These are phyloP conservation scores for Debaryomyces coudertii DNA, from an alignment of 1,139 yeast genomes.

Conservation along the genomic window DNA sequence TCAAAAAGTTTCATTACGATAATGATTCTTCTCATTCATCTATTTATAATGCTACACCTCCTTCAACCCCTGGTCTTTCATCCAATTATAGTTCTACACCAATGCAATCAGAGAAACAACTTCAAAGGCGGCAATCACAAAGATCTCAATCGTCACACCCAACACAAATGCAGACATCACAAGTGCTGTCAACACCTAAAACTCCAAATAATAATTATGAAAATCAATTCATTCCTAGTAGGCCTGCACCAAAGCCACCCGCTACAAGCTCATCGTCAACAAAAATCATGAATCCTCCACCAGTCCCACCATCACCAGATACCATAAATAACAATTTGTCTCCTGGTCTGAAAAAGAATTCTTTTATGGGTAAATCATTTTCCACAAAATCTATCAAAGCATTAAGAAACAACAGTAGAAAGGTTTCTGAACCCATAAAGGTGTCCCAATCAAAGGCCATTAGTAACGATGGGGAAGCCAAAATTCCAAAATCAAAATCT, in stretches of 20 bases:
- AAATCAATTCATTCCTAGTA: constrained; percentile 60
- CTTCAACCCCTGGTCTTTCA: constrained; percentile 29
- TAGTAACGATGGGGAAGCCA: constrained; percentile 8
- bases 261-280: constrained; percentile 14
- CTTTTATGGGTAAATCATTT: constrained; percentile 40
- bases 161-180: constrained; percentile 24
- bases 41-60: constrained; percentile 28
- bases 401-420: constrained; percentile 26
- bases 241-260: constrained; percentile 70
- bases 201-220: constrained; percentile 31
- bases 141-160: constrained; percentile 18
- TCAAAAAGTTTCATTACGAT: constrained; percentile 65
- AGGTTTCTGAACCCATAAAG: constrained; percentile 25
- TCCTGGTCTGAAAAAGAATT: constrained; percentile 20
- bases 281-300: constrained; percentile 7
- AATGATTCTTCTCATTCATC: constrained; percentile 26
- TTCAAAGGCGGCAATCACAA: constrained; percentile 17
- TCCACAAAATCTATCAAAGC: constrained; percentile 46
- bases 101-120: constrained; percentile 7
- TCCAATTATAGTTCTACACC: constrained; percentile 21
- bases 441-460: constrained; percentile 20
- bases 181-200: constrained; percentile 12
- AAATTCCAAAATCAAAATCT: constrained; percentile 50
- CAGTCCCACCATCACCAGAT: constrained; percentile 14
- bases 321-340: constrained; percentile 17